A percentile compares a stretch with the other conserved stretches of the same genome.
phyloP scores from a whole-genome alignment of 2,329 filamentous ascomycete species.

The Davidsoniella australis region DNA sequence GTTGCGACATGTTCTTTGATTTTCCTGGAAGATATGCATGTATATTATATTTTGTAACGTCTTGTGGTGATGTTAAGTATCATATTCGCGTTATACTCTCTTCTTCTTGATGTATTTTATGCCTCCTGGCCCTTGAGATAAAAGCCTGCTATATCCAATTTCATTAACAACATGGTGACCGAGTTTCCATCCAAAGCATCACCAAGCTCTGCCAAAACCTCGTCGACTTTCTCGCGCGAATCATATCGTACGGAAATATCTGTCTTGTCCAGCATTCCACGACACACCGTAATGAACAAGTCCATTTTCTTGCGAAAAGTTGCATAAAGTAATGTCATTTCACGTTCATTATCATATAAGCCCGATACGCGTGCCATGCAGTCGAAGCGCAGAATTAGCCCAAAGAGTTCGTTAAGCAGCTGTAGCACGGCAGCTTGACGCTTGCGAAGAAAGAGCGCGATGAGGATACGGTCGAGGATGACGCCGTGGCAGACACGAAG shows the following conservation, averaged over 20 bases:
- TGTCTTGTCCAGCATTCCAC: conserved; percentile 47
- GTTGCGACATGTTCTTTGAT: no score
- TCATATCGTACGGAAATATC: conserved; percentile 24
- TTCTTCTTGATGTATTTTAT: no score
- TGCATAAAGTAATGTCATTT: conserved; percentile 35
- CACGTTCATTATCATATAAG: conserved; percentile 18
- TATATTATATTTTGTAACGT: no score
- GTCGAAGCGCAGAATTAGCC: conserved; percentile 55
- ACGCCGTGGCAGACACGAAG: conserved; percentile 55
- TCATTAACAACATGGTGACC: conserved; percentile 49
- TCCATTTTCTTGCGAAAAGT: conserved; percentile 54
- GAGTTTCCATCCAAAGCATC: conserved; percentile 34
- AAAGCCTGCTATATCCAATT: conserved; percentile 54
- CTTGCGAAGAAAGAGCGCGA: conserved; percentile 54
- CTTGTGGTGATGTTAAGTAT: no score
- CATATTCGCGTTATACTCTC: no score
- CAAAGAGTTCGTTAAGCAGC: conserved; percentile 62
- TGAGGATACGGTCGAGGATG: conserved; percentile 59
- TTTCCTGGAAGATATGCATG: no score
- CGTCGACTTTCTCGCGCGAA: conserved; percentile 17
- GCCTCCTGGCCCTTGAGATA: conserved; percentile 24
- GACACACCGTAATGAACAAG: conserved; percentile 58
- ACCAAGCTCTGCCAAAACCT: conserved; percentile 22
- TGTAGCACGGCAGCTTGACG: conserved; percentile 56
- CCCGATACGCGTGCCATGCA: conserved; percentile 26